These are phyloP conservation scores for Cercospora janseana DNA, from an alignment of 2,329 filamentous ascomycete species.

Conservation along the genomic window DNA sequence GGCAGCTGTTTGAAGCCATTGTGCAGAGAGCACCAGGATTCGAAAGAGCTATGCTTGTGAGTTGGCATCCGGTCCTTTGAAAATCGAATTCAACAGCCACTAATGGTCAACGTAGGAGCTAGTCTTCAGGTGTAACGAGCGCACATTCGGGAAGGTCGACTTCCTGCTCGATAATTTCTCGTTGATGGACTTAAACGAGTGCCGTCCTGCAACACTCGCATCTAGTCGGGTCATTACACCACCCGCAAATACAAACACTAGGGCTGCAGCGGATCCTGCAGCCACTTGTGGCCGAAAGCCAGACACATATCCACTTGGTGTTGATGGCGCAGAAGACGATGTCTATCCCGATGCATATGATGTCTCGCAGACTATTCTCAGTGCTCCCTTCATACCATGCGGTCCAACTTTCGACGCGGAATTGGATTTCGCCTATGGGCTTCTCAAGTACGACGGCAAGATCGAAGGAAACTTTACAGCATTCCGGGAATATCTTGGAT, in stretches of 20 bases:
- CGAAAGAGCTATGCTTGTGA: neutral
- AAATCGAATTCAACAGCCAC: neutral
- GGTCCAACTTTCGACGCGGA: neutral
- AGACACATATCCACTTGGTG: neutral
- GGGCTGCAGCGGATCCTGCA: neutral
- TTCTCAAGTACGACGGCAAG: neutral
- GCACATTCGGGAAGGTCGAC: neutral
- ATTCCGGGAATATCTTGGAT: neutral
- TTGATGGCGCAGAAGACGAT: neutral
- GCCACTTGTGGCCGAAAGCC: neutral
- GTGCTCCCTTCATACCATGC: slow-evolving; percentile 1
- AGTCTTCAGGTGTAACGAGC: too few relatives aligned
- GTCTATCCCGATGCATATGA: neutral
- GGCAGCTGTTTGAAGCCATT: neutral
- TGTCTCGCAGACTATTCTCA: neutral
- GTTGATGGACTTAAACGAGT: neutral
- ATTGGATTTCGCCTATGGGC: neutral
- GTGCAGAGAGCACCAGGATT: neutral
- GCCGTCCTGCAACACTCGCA: neutral
- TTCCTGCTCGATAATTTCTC: slow-evolving; percentile 3
- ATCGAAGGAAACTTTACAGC: neutral
- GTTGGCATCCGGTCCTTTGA: neutral
- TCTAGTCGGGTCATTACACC: neutral
- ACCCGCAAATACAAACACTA: neutral
- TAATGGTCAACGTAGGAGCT: too few relatives aligned